Evolutionary conservation across 345 rosid genomes (phyloP), one percentile per base, ranked within the genome.

Genomic region (Camelina hispida): DNA sequence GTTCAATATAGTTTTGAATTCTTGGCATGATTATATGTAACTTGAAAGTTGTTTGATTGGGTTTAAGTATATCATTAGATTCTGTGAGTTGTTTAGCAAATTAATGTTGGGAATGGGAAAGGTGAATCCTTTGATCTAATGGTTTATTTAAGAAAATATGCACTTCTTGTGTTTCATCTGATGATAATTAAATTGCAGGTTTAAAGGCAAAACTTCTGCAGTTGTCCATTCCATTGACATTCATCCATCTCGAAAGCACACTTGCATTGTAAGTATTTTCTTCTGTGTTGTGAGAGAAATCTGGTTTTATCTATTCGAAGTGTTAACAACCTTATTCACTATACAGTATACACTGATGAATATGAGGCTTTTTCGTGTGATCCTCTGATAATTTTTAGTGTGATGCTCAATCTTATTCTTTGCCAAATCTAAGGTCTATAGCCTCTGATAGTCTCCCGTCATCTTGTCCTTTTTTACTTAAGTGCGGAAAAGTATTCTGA

Each of bases 171-270:
- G 54, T 50, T 59, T 68, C 50, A 51, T 17, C 11, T 52, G 73
- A 43, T 60, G 37, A n/a, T 72, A 52, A 12, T 72, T n/a, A n/a
- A 52, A 46, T 78, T 83, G 78, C 80, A 94, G 97, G 88, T 74
- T 83, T 72, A 87, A 82, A 67, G 96, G 89, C 38, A 85, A 71
- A 77, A 78, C 80, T 64, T 84, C 88, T 70, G 98, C 95, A 18
- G 68, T 91, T 70, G 81, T 91, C 11, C 97, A 91, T 77, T 91
- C 97, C 1, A 70, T 94, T 78, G 97, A 94, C 80, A 86, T 94
- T 81, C 97, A 91, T 81, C 89, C 95, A 61, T 94, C 96, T 2
- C 79, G 97, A 55, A 94, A 94, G 83, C 96, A 94, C 83, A 90
- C 86, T 34, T 89, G 93, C 83, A 81, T 90, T 81, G 98, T 94